Evolutionary conservation across 2,329 filamentous ascomycete species (phyloP).

Genomic region (Ceratocystis eucalypticola): DNA sequence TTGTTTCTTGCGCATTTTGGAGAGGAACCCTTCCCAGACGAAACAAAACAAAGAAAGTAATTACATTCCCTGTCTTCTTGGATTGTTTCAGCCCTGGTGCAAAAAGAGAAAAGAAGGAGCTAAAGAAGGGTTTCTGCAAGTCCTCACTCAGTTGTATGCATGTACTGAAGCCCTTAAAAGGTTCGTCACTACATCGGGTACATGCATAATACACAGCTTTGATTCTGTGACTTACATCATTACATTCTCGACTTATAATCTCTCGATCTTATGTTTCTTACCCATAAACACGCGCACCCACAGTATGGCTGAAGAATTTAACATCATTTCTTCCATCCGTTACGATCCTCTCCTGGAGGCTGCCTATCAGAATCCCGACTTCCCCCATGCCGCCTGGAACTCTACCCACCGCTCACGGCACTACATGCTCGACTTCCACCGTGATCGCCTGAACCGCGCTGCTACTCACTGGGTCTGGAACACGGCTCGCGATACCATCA

Average conservation of each 20-base stretch:
- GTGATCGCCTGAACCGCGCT: constrained; percentile 59
- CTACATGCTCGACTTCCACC: constrained; percentile 69
- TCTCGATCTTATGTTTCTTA: background rate
- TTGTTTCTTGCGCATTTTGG: background rate
- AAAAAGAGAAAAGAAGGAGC: no score
- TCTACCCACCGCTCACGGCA: constrained; percentile 43
- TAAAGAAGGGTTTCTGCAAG: no score
- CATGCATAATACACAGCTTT: background rate
- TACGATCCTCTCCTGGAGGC: constrained; percentile 48
- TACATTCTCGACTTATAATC: background rate
- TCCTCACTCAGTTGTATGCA: background rate
- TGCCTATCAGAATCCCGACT: constrained; percentile 29
- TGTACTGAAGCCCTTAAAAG: background rate
- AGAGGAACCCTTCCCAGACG: background rate
- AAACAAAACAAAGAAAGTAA: background rate
- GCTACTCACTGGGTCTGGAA: constrained; percentile 44
- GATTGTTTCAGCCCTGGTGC: background rate
- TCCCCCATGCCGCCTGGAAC: constrained; percentile 39
- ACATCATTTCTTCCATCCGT: constrained; percentile 57
- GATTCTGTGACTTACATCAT: background rate
- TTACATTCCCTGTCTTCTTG: background rate
- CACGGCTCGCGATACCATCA: constrained; percentile 32
- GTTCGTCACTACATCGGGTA: background rate
- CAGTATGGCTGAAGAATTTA: constrained; percentile 35
- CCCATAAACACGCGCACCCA: background rate